Percentiles rank a stretch among this genome's conserved stretches.
Conservation (phyloP, 129 eudicot genomes). For the Solidago caesia region DNA sequence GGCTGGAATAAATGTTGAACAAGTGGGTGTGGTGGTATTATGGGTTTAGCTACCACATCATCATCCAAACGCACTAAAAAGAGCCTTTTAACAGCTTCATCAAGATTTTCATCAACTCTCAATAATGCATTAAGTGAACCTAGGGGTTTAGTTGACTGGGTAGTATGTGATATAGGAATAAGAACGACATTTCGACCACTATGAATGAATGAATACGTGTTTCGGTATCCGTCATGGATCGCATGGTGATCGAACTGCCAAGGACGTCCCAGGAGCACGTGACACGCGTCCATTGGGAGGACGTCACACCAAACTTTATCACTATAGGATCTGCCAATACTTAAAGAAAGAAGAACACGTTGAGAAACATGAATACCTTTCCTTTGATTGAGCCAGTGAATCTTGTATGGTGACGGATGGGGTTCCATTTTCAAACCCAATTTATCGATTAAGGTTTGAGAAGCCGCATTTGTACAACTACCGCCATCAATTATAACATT, state of each 20-base stretch:
- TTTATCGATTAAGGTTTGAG: not conserved
- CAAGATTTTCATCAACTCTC: too few relatives aligned
- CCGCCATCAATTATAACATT: not conserved
- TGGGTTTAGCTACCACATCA: too few relatives aligned
- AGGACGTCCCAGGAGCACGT: not conserved
- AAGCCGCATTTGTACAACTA: not conserved
- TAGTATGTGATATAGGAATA: not conserved
- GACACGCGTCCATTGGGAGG: not conserved
- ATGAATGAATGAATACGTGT: not conserved
- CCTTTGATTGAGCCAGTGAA: not conserved
- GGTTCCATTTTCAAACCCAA: not conserved
- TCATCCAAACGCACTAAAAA: too few relatives aligned
- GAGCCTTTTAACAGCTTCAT: too few relatives aligned
- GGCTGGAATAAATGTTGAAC: too few relatives aligned
- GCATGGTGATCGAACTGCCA: not conserved
- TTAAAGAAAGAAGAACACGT: too few relatives aligned
- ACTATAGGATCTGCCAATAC: too few relatives aligned
- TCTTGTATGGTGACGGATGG: not conserved
- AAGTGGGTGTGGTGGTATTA: too few relatives aligned
- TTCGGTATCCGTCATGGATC: not conserved
- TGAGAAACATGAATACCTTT: too few relatives aligned
- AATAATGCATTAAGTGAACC: too few relatives aligned
- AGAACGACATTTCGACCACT: not conserved
- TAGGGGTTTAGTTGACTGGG: too few relatives aligned
- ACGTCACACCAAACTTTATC: slow-evolving; percentile 2